phyloP scores from a whole-genome alignment of 2,329 filamentous ascomycete genomes.

The Didymella lethalis region DNA sequence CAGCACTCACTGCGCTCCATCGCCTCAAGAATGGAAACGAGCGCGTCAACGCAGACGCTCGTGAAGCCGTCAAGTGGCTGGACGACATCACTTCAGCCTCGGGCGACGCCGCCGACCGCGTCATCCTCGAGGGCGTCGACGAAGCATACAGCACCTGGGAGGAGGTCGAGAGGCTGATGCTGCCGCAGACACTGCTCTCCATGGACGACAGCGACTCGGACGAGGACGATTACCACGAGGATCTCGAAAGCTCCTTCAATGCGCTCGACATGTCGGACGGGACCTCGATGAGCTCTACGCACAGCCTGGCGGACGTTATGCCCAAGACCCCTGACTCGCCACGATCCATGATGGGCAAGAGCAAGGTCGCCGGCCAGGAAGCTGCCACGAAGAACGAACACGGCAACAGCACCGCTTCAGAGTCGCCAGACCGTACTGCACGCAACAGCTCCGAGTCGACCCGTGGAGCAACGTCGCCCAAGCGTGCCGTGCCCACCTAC shows the following conservation, averaged over 20 bases:
- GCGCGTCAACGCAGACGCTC: constrained; percentile 55
- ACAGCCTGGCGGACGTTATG: constrained; percentile 48
- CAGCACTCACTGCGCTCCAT: constrained; percentile 57
- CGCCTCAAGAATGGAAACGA: constrained; percentile 54
- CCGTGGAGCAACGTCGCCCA: constrained; percentile 37
- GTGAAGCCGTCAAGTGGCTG: constrained; percentile 60
- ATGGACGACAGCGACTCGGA: constrained; percentile 55
- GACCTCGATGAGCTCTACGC: constrained; percentile 55
- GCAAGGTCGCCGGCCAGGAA: constrained; percentile 23
- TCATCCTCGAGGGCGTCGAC: constrained; percentile 58
- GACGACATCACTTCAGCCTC: constrained; percentile 60
- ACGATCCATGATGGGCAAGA: constrained; percentile 47
- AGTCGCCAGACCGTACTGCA: constrained; percentile 40
- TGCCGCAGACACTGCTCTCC: constrained; percentile 59
- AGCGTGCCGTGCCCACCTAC: constrained; percentile 47
- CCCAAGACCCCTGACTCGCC: constrained; percentile 53
- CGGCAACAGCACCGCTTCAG: constrained; percentile 13
- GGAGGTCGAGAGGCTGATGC: constrained; percentile 58
- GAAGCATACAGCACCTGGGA: constrained; percentile 58
- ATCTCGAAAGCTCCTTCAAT: constrained; percentile 50
- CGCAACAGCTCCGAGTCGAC: constrained; percentile 40
- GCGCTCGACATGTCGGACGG: constrained; percentile 48
- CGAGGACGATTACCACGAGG: constrained; percentile 47
- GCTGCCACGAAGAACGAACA: constrained; percentile 38
- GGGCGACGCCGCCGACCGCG: constrained; percentile 42